These are phyloP conservation scores for Aspergillus sp. DNA, from an alignment of 2,329 filamentous ascomycete species.

Conservation along the genomic window DNA sequence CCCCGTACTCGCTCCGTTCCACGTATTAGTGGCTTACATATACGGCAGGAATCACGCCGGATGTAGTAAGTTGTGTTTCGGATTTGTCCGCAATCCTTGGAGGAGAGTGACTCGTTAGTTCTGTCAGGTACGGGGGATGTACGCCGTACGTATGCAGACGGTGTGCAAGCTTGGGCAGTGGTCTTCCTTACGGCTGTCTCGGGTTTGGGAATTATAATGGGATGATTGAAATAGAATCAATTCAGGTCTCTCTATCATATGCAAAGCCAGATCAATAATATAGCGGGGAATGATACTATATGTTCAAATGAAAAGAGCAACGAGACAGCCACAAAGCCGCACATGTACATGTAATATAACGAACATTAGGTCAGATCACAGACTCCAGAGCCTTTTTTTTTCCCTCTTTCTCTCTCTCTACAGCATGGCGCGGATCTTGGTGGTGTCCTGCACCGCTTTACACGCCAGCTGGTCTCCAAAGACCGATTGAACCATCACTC, in stretches of 20 bases:
- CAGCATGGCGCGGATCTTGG: constrained; percentile 26
- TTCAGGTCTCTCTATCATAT: neutral
- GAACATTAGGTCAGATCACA: neutral
- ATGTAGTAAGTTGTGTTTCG: neutral
- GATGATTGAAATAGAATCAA: neutral
- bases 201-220: too few species aligned
- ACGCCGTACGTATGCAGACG: too few species aligned
- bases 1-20: neutral
- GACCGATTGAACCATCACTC: constrained; percentile 68
- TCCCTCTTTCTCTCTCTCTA: constrained; percentile 4
- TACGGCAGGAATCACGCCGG: neutral
- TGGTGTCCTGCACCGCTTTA: constrained; percentile 25
- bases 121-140: too few species aligned
- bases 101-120: too few species aligned
- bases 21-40: neutral
- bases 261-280: neutral
- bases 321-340: neutral
- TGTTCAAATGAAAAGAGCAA: neutral
- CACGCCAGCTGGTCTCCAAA: constrained; percentile 45
- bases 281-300: neutral
- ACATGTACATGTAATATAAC: neutral
- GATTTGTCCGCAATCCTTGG: neutral
- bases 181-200: too few species aligned
- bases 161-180: too few species aligned
- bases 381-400: neutral